Base-by-base conservation (phyloP, 306 rosid genomes). In the Quercus parvula region DNA sequence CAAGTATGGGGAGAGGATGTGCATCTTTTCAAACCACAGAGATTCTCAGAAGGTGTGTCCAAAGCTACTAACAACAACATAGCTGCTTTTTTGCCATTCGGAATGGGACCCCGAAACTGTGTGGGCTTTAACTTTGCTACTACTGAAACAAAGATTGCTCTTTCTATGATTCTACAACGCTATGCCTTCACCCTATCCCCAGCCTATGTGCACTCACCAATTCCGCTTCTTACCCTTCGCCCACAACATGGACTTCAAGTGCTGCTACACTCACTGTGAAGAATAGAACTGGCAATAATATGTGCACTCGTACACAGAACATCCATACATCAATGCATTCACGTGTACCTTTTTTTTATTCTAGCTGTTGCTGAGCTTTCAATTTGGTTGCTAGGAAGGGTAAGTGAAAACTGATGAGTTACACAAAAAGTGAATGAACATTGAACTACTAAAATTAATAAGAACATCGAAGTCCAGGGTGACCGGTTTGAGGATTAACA, bases 211-310 rank as follows among this genome's bases (percentile, higher is more conserved):
- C 86, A 83, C 75, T 83, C 73, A 1, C 86, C 86, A n/a, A 0
- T 35, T n/a, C 62, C 69, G 74, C 7, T 18, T 33, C 33, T 75
- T 14, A 78, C 68, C 5, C 59, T 83, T 58, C 58, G 46, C 4
- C 79, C 85, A 4, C 72, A 73, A 44, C 79, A 73, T 67, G 82
- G 85, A 46, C 15, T 82, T 73, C 76, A 78, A 18, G 75, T 82
- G 17, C 22, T 67, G 52, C 82, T 82, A 0, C 71, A 66, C 38
- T 17, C 70, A 28, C 28, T 64, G 70, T 12, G 54, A 49, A 49
- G 54, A 49, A 4, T 10, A 49, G 51, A 44, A 49, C 15, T 38
- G 46, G 46, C 46, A 38, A 38, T 38, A 38, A 49, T 10, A 12
- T 2, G 54, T 12, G 17, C 54, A 49, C 54, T 12, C 2, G 46